phyloP scores from a whole-genome alignment of 768 basidiomycete species.

The Thelephora ganbajun region DNA sequence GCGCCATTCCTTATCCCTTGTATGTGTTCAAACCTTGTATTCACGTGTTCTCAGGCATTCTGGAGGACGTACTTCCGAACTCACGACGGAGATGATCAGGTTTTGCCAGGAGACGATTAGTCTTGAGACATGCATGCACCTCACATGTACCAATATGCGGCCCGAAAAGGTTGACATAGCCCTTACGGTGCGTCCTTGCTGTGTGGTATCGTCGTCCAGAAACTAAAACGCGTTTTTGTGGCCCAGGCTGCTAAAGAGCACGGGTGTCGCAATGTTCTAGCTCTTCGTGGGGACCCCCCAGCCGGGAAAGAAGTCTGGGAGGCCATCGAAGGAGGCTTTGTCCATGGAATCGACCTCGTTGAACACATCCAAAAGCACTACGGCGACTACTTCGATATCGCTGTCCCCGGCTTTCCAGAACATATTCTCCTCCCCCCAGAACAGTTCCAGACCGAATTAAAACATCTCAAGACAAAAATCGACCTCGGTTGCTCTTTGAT shows the following conservation, averaged over 20 bases:
- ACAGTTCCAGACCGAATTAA: conserved; percentile 66
- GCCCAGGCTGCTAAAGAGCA: conserved; percentile 67
- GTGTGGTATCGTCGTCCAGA: conserved; percentile 1
- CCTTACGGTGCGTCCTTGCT: conserved; percentile 44
- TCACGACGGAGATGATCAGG: conserved; percentile 89
- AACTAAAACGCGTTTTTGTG: not conserved
- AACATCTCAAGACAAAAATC: conserved; percentile 80
- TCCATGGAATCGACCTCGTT: conserved; percentile 86
- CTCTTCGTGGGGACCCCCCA: conserved; percentile 87
- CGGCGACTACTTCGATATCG: conserved; percentile 91
- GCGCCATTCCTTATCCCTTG: conserved; percentile 5
- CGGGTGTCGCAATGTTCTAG: conserved; percentile 88
- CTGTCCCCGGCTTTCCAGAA: conserved; percentile 89
- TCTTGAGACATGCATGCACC: conserved; percentile 95
- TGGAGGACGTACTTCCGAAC: conserved; percentile 87
- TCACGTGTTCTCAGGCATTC: conserved; percentile 62
- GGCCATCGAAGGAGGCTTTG: conserved; percentile 81
- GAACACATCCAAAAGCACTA: conserved; percentile 71
- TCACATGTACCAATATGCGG: conserved; percentile 99
- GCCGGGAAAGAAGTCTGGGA: conserved; percentile 85
- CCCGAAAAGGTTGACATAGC: conserved; percentile 88
- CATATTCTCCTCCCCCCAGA: conserved; percentile 56
- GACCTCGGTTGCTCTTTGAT: conserved; percentile 87
- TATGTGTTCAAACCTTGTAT: not conserved
- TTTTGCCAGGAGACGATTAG: conserved; percentile 89